These are phyloP conservation scores for Fragaria iinumae DNA, from an alignment of 306 rosid species.

Conservation along the genomic window DNA sequence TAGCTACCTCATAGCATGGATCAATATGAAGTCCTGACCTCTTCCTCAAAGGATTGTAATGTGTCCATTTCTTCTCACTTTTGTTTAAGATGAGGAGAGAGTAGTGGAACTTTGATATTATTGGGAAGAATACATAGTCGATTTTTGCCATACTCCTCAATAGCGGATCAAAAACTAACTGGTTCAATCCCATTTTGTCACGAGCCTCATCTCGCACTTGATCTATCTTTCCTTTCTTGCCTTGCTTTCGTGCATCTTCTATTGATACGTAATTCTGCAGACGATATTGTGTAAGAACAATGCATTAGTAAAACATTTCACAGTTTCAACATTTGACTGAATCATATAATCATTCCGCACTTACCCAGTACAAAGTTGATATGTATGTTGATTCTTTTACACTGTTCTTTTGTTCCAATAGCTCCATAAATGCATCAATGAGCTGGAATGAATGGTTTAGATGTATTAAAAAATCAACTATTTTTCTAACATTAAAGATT, in stretches of 20 bases:
- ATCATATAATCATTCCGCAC: neutral
- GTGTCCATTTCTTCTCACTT: neutral
- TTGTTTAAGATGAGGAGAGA: neutral
- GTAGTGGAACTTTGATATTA: neutral
- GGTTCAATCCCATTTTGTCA: neutral
- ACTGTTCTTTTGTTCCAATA: neutral
- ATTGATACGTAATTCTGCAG: neutral
- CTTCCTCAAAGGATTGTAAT: neutral
- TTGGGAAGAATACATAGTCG: neutral
- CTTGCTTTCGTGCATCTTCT: neutral
- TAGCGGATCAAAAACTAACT: neutral
- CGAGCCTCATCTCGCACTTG: neutral
- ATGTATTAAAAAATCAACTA: neutral
- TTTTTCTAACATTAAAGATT: neutral
- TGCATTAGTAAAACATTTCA: neutral
- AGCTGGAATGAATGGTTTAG: neutral
- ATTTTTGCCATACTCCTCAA: neutral
- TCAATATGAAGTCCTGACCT: neutral
- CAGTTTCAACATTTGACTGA: neutral
- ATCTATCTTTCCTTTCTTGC: neutral
- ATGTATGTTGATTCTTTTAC: neutral
- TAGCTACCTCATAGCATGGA: neutral
- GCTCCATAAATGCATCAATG: conserved; percentile 9
- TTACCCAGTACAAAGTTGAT: conserved; percentile 4
- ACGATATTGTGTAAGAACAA: neutral